Base-by-base conservation (phyloP, 2,329 filamentous ascomycete genomes). In the Mariannaea elegans region DNA sequence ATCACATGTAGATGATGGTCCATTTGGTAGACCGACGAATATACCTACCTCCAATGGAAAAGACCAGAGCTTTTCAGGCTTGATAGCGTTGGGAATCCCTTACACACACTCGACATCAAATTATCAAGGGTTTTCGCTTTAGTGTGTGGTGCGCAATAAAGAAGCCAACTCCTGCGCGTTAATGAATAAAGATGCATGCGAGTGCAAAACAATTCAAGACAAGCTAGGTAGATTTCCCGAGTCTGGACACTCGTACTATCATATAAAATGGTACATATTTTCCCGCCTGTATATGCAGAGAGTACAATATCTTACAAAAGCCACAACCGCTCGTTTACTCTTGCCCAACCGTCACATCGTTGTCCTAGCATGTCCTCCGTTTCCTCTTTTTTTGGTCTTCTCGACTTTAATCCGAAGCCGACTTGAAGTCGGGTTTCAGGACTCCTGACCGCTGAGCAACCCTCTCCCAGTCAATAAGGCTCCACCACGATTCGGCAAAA, bases 401-500 rank as follows among this genome's bases (percentile, higher is more conserved):
- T 8, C 27, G 46, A 6, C 9, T 24, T 54, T 36, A 62, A 7
- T 56, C 56, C 7, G 59, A 54, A 14, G 59, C 67, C 21, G 66
- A 65, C 71, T 72, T 76, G 59, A 75, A 79, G 39, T 68, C 72
- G 56, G 62, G 80, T 71, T 70, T 76, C 57, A 61, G 48, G n/a
- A 72, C 63, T 38, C 75, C 72, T 21, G 75, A 65, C 50, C 69
- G 72, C 38, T 79, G 73, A 31, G 82, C 80, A 48, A 97, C 94
- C 62, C 84, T 82, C 48, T 88, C 80, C 95, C 95, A 99, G 78
- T 99, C 87, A 67, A 99, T 89, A 52, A 81, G 82, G 49, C 92
- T 79, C 95, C 95, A 99, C 94, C 94, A 98, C 39, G 84, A 83
- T 73, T 91, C 85, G 52, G 94, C 82, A 76, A 87, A 99, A 51